Evolutionary conservation across 305 asterid genomes (phyloP).

Genomic region (Fraxinus greggii): DNA sequence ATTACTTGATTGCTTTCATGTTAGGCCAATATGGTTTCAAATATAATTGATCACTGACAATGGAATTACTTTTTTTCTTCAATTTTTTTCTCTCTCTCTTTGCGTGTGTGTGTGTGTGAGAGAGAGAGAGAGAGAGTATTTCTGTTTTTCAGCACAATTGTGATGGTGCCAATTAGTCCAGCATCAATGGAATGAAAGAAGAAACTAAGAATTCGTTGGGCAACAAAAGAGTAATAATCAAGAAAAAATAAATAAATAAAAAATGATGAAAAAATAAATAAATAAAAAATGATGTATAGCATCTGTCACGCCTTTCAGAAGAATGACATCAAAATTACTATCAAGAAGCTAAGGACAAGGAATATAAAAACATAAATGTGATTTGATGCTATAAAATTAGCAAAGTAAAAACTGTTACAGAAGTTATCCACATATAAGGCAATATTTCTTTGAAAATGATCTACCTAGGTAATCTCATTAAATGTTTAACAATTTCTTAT

Average conservation of each 20-base stretch:
- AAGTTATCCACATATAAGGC: background rate
- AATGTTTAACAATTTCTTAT: background rate
- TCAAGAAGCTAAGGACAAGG: background rate
- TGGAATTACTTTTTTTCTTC: background rate
- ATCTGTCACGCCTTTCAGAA: background rate
- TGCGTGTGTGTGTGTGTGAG: background rate
- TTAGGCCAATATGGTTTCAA: background rate
- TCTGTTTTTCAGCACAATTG: background rate
- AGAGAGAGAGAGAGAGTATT: background rate
- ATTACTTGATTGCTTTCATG: background rate
- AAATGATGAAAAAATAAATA: background rate
- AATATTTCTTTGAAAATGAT: background rate
- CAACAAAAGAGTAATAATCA: background rate
- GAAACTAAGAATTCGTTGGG: background rate
- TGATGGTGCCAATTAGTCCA: background rate
- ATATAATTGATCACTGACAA: background rate
- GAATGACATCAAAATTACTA: background rate
- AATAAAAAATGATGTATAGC: background rate
- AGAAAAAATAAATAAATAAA: background rate
- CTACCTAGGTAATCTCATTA: background rate
- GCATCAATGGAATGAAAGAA: background rate
- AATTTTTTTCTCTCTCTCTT: background rate
- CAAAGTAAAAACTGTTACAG: background rate
- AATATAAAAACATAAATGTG: background rate
- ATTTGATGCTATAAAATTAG: background rate